Evolutionary conservation across 2,329 filamentous ascomycete species (phyloP), one percentile per base, ranked within the genome.

Genomic region (Diaporthe citri): DNA sequence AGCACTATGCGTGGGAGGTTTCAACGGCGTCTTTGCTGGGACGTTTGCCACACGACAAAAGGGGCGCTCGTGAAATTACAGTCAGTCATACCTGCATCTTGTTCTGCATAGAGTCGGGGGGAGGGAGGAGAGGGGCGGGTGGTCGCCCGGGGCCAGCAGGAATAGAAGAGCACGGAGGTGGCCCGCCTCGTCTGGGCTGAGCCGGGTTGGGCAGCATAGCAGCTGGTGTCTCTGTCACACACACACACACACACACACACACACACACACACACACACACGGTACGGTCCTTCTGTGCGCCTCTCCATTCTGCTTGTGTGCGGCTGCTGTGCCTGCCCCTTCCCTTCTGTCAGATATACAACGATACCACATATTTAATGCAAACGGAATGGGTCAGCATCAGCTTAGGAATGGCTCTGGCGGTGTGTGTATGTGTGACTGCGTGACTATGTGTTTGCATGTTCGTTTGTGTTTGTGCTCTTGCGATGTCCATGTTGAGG

Each of bases 351-450:
- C 13, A 25, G 13, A 52, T 67, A 52, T 52, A 67, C 13, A 48
- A 73, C 62, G 74, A 73, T 62, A 73, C 71, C 74, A 75, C 20
- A 75, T 69, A 60, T 36, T 66, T 73, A 75, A 60, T 73, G 13
- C 20, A 51, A 73, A 64, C 15, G 46, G 6, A 48, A 15, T 57
- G 31, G 4, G 20, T 62, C 15, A 25, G 31, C 62, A 67, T 39
- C 8, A 22, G 31, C 43, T 25, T 9, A 20, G 5, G 13, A 25
- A 7, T 28, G 13, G 4, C 9, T 17, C 13, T 60, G 28, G 22
- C 22, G 15, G n/a, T 60, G 57, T 15, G 22, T 15, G 20, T 15
- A 10, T 60, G 31, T 60, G 34, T 15, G 20, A 39, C 22, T 7
- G 51, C 25, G 25, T 31, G 51, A 28, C n/a, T 17, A 6, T 22